Evolutionary conservation across 352 stramenopile species (phyloP), one percentile per base, ranked within the genome.

Genomic region (Plasmopara muralis): DNA sequence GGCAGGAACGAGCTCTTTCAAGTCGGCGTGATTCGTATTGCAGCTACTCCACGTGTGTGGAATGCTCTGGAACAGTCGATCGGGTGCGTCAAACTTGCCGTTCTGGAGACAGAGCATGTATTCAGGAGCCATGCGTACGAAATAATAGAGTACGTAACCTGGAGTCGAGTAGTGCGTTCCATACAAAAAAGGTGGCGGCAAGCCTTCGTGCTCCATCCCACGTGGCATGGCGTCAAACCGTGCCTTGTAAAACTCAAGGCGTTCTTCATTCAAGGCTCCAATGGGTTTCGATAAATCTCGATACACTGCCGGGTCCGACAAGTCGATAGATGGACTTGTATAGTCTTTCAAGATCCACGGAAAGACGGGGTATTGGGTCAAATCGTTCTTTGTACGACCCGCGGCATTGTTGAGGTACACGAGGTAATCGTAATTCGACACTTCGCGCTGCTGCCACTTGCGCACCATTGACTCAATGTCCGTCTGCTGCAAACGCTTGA

Each of bases 1-100:
- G 64, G 98, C 96, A 5, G 97, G 96, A 15, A 97, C 99, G 7
- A 99, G 73, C 64, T 99, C 97, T 70, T 99, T 99, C 6, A 99
- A 78, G 65, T 99, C 97, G 4, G 88, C 88, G 37, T 97, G 86
- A 39, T 89, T 92, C 5, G 66, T 87, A 40, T 86, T 65, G 45
- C 74, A 86, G 53, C 79, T 87, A 28, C 94, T 84, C 87, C 93
- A 99, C 9, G 95, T 97, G 43, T 78, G 77, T 15, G 83, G 55
- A 43, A 99, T 87, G 45, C 87, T 98, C 43, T 85, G 87, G 49
- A 99, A 99, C 3, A 99, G 79, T 5, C 97, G 84, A 78, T 99
- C 97, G 0, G 96, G 80, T 0, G 97, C 91, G 74, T 99, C 97
- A 60, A 99, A 99, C 66, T 98, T 94, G 38, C 95, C 95, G 52